Evolutionary conservation across 495 filamentous ascomycete genomes (phyloP).

Genomic region (Aspergillus campestris): DNA sequence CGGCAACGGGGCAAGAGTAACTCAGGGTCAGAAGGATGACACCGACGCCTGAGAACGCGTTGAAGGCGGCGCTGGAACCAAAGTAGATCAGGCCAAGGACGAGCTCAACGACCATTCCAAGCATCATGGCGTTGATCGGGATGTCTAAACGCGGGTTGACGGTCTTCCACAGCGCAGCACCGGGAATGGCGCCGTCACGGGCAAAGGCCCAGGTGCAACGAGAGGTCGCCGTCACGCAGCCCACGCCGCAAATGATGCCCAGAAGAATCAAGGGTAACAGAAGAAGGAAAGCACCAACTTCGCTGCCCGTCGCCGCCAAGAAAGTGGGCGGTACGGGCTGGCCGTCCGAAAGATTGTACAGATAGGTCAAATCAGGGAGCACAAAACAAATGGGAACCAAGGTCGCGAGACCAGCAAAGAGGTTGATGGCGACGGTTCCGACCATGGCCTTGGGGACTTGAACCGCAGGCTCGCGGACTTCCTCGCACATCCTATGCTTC

Average conservation of each 20-base stretch:
- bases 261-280: conserved; percentile 58
- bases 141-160: conserved; percentile 38
- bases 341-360: conserved; percentile 48
- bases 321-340: conserved; percentile 15
- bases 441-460: conserved; percentile 59
- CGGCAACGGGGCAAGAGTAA: conserved; percentile 44
- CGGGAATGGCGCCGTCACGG: conserved; percentile 47
- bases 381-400: conserved; percentile 50
- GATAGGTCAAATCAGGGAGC: conserved; percentile 44
- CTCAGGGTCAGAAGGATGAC: conserved; percentile 47
- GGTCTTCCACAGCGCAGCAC: conserved; percentile 45
- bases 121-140: conserved; percentile 38
- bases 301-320: conserved; percentile 10
- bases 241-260: conserved; percentile 54
- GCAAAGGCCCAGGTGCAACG: conserved; percentile 64
- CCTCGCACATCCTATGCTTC: conserved; percentile 39
- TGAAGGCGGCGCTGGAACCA: conserved; percentile 46
- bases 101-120: conserved; percentile 41
- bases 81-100: conserved; percentile 50
- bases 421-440: conserved; percentile 49
- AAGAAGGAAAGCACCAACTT: conserved; percentile 52
- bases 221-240: conserved; percentile 57
- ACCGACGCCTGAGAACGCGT: conserved; percentile 49
- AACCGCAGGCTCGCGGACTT: conserved; percentile 53
- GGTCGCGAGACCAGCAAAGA: conserved; percentile 53